A percentile compares a stretch with the other conserved stretches of the same genome.
These are phyloP conservation scores for Leccinum subrobustum DNA, from an alignment of 1,284 basidiomycete species.

Conservation along the genomic window DNA sequence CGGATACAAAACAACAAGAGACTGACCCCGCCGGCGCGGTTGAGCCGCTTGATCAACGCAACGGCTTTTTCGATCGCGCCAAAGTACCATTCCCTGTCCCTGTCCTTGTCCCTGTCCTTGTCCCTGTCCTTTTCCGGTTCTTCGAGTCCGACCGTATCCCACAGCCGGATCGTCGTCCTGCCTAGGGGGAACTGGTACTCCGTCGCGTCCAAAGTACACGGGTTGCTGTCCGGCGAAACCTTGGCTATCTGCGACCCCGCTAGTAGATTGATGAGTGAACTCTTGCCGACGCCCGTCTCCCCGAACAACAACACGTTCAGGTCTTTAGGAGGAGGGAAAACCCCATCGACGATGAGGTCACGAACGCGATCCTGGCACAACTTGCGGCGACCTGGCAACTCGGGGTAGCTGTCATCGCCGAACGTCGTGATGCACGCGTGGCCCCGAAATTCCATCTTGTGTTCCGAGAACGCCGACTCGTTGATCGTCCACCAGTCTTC, in stretches of 20 bases:
- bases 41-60: slow-evolving; percentile 25
- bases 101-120: neutral
- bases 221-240: slow-evolving; percentile 25
- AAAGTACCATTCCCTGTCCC: slow-evolving; percentile 10
- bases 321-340: slow-evolving; percentile 27
- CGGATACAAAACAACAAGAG: slow-evolving; percentile 36
- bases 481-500: slow-evolving; percentile 32
- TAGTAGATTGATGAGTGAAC: slow-evolving; percentile 34
- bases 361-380: slow-evolving; percentile 22
- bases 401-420: slow-evolving; percentile 28
- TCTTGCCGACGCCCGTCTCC: slow-evolving; percentile 36
- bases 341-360: slow-evolving; percentile 20
- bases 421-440: slow-evolving; percentile 36
- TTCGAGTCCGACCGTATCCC: slow-evolving; percentile 34
- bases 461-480: slow-evolving; percentile 9
- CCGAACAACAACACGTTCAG: slow-evolving; percentile 30
- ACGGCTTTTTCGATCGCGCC: slow-evolving; percentile 33
- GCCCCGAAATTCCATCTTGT: slow-evolving; percentile 25
- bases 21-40: slow-evolving; percentile 26
- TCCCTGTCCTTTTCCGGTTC: slow-evolving; percentile 21
- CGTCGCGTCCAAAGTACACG: slow-evolving; percentile 27
- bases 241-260: slow-evolving; percentile 26
- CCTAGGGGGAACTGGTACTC: slow-evolving; percentile 29
- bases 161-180: slow-evolving; percentile 24
- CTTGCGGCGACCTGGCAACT: slow-evolving; percentile 21